A percentile compares a stretch with the other conserved stretches of the same genome.
These are phyloP conservation scores for Haberlea rhodopensis DNA, from an alignment of 257 asterid species.

Conservation along the genomic window DNA sequence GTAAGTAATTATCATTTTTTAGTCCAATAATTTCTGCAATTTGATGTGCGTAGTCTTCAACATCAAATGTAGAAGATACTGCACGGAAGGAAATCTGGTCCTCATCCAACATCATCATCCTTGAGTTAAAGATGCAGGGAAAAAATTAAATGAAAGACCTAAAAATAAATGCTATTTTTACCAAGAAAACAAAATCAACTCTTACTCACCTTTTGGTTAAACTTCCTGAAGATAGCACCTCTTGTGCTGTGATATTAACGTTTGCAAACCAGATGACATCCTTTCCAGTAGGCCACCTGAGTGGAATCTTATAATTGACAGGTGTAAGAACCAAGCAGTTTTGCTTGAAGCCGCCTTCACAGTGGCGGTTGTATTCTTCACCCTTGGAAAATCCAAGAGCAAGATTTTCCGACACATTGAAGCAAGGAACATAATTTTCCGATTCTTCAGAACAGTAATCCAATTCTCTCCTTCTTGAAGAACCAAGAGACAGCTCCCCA, in stretches of 20 bases:
- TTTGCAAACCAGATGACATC: constrained; percentile 98
- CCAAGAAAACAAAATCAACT: constrained; percentile 20
- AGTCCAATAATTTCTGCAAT: constrained; percentile 96
- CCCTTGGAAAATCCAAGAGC: constrained; percentile 67
- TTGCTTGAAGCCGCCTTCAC: constrained; percentile 52
- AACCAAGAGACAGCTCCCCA: constrained; percentile 79
- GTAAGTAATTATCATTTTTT: constrained; percentile 82
- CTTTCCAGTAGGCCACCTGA: constrained; percentile 92
- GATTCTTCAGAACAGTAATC: constrained; percentile 73
- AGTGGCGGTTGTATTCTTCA: constrained; percentile 64
- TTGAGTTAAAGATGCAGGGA: constrained; percentile 30
- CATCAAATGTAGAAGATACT: constrained; percentile 82
- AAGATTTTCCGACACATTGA: constrained; percentile 74
- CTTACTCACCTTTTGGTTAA: constrained; percentile 79
- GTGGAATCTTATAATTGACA: constrained; percentile 74
- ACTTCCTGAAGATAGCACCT: constrained; percentile 92
- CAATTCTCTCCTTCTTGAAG: constrained; percentile 61
- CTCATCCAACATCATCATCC: constrained; percentile 99
- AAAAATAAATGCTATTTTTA: constrained; percentile 6
- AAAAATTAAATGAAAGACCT: not conserved
- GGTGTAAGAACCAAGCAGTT: constrained; percentile 89
- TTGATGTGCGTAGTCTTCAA: constrained; percentile 97
- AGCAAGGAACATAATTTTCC: constrained; percentile 87
- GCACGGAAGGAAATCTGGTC: constrained; percentile 96
- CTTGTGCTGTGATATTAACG: constrained; percentile 96